Percentiles rank a stretch among this genome's conserved stretches.
phyloP scores from a whole-genome alignment of 1,284 basidiomycete genomes.

The Cystobasidium pallidum region DNA sequence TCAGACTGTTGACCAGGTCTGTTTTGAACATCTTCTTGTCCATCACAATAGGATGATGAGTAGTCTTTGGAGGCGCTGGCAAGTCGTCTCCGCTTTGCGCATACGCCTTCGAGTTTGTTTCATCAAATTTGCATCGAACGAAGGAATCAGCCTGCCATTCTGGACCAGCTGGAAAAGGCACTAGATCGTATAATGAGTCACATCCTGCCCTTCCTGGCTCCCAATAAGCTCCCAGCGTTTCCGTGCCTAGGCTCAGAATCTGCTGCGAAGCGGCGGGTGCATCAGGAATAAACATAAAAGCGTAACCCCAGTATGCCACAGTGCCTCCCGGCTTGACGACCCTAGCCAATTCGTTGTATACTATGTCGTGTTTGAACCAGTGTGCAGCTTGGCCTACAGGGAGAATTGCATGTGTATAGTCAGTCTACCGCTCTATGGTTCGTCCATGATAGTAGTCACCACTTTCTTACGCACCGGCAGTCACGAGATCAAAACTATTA shows the following conservation, averaged over 20 bases:
- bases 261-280: conserved; percentile 60
- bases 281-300: conserved; percentile 70
- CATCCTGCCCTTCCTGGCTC: conserved; percentile 13
- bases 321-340: conserved; percentile 70
- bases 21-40: conserved; percentile 67
- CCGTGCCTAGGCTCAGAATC: conserved; percentile 14
- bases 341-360: conserved; percentile 71
- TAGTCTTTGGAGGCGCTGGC: conserved; percentile 10
- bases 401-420: neutral
- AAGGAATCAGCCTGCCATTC: conserved; percentile 16
- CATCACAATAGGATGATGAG: conserved; percentile 61
- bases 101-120: conserved; percentile 15
- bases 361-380: conserved; percentile 77
- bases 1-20: conserved; percentile 69
- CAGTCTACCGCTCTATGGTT: neutral
- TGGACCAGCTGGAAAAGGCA: conserved; percentile 23
- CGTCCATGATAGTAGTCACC: neutral
- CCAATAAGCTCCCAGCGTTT: conserved; percentile 26
- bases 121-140: conserved; percentile 32
- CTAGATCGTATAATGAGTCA: conserved; percentile 24
- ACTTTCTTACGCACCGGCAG: conserved; percentile 64
- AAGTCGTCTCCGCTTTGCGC: neutral
- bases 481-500: conserved; percentile 71
- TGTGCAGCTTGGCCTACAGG: conserved; percentile 68
- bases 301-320: conserved; percentile 78